Evolutionary conservation across 2,329 filamentous ascomycete species (phyloP).

Genomic region (Fusarium virguliforme): DNA sequence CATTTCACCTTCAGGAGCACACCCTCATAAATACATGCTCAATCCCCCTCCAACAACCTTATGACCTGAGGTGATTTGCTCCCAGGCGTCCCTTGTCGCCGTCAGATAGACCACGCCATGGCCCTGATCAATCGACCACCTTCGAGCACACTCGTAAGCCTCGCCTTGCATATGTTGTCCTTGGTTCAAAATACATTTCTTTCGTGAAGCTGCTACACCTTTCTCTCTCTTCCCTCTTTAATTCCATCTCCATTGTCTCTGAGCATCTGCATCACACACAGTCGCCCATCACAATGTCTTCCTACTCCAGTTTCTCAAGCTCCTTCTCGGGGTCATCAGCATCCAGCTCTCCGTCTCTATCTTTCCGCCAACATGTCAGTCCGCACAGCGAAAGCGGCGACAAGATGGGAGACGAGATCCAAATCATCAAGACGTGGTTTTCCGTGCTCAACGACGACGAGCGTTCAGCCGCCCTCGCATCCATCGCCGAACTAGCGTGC

Average conservation of each 20-base stretch:
- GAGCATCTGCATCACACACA: conserved; percentile 3
- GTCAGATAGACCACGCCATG: conserved; percentile 49
- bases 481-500: conserved; percentile 47
- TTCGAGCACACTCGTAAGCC: conserved; percentile 18
- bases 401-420: conserved; percentile 43
- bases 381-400: conserved; percentile 27
- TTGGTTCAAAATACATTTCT: conserved; percentile 15
- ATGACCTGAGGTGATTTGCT: conserved; percentile 49
- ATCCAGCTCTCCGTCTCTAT: conserved; percentile 47
- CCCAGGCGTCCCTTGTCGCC: conserved; percentile 40
- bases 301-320: conserved; percentile 39
- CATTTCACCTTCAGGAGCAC: conserved; percentile 30
- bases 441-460: conserved; percentile 47
- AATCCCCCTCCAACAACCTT: conserved; percentile 50
- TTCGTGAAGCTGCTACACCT: conserved; percentile 10
- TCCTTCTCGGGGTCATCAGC: conserved; percentile 46
- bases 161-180: conserved; percentile 22
- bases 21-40: conserved; percentile 49
- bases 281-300: conserved; percentile 37
- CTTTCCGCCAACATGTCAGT: conserved; percentile 18
- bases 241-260: not conserved
- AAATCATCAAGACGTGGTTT: conserved; percentile 50
- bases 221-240: conserved; percentile 2
- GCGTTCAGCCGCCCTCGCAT: conserved; percentile 41
- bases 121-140: conserved; percentile 41